Evolutionary conservation across 345 rosid genomes (phyloP).

Genomic region (Erysimum cheiranthoides): DNA sequence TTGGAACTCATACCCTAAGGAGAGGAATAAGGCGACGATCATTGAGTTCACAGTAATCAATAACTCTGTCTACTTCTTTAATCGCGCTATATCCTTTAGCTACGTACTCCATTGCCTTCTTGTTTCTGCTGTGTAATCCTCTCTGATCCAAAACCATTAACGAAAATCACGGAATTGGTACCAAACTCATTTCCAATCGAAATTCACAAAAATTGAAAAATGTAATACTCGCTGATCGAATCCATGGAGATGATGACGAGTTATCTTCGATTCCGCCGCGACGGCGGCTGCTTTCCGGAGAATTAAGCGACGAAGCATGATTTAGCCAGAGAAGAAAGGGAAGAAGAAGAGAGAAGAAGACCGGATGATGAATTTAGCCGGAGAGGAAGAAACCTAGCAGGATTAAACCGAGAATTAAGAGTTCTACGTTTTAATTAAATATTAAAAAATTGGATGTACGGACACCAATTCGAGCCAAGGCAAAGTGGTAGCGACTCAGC

Average conservation of each 20-base stretch:
- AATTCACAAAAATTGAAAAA: background rate
- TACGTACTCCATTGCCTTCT: constrained; percentile 87
- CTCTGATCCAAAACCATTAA: constrained; percentile 53
- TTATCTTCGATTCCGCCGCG: constrained; percentile 3
- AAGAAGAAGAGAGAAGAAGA: too few species aligned
- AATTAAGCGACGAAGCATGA: constrained; percentile 36
- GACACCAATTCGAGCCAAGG: too few species aligned
- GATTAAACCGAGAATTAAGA: too few species aligned
- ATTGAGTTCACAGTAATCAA: constrained; percentile 82
- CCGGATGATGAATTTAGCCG: too few species aligned
- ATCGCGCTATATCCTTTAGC: constrained; percentile 88
- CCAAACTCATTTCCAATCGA: background rate
- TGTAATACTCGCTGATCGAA: constrained; percentile 30
- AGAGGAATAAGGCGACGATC: constrained; percentile 88
- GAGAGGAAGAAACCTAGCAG: too few species aligned
- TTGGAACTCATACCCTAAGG: constrained; percentile 55
- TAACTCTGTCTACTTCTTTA: constrained; percentile 90
- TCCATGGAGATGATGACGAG: background rate
- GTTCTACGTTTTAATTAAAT: too few species aligned
- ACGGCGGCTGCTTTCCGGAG: constrained; percentile 16
- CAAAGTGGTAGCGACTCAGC: too few species aligned
- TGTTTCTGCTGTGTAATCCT: constrained; percentile 76
- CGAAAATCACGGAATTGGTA: background rate
- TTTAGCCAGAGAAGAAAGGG: background rate
- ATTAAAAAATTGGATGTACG: too few species aligned